Percentiles rank a stretch among this genome's conserved stretches.
Evolutionary conservation across 352 stramenopile species (phyloP).

Genomic region (Phytophthora melonis): DNA sequence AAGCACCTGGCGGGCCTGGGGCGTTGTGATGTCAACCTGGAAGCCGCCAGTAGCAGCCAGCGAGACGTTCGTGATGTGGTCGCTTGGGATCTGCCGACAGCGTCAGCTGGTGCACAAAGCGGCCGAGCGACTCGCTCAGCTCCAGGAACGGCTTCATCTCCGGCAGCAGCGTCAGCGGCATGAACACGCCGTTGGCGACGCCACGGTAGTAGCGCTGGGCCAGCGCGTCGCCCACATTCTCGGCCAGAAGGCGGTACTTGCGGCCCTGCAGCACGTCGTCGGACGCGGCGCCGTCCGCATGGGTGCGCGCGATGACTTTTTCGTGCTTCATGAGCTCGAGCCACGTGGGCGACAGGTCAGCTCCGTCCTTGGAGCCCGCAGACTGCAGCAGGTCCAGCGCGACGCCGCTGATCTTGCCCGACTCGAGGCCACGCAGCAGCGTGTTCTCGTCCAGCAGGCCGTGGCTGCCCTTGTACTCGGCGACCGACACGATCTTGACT

Average conservation of each 20-base stretch:
- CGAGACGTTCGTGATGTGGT: constrained; percentile 71
- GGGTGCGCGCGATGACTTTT: constrained; percentile 88
- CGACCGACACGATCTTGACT: constrained; percentile 90
- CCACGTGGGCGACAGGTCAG: constrained; percentile 54
- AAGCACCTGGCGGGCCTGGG: constrained; percentile 73
- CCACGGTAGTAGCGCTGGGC: constrained; percentile 76
- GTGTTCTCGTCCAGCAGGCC: constrained; percentile 87
- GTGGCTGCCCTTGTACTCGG: constrained; percentile 70
- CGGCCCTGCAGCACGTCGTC: constrained; percentile 82
- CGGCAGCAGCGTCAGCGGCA: constrained; percentile 76
- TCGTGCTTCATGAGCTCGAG: constrained; percentile 84
- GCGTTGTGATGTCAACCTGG: constrained; percentile 82
- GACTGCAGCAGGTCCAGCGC: constrained; percentile 81
- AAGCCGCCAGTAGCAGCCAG: constrained; percentile 70
- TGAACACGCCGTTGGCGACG: constrained; percentile 87
- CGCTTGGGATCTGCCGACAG: constrained; percentile 71
- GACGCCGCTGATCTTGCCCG: constrained; percentile 85
- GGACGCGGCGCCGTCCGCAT: constrained; percentile 88
- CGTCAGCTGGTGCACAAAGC: constrained; percentile 74
- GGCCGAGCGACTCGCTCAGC: constrained; percentile 74
- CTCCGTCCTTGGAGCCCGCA: constrained; percentile 21
- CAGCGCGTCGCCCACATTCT: constrained; percentile 82
- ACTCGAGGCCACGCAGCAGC: constrained; percentile 74
- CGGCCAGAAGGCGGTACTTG: constrained; percentile 79
- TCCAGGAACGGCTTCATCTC: constrained; percentile 88